Base-by-base conservation (phyloP, 352 stramenopile genomes). In the Peronospora destructor region DNA sequence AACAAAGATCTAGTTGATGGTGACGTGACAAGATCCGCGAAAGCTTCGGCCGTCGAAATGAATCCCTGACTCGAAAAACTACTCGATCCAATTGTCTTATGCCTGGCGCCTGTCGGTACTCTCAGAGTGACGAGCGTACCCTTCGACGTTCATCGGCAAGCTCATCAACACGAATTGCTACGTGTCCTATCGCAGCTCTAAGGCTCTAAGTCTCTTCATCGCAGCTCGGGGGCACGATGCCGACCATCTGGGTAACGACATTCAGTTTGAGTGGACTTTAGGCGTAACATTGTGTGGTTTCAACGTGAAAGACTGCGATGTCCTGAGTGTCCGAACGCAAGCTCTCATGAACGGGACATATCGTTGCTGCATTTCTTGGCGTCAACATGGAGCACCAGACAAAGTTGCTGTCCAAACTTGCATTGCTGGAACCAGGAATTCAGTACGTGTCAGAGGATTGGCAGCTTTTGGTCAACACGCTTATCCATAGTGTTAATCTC, bases 161-260 rank as follows among this genome's bases (percentile, higher is more conserved):
- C n/a, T n/a, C n/a, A n/a, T n/a, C n/a, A n/a, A n/a, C n/a, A n/a
- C n/a, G n/a, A n/a, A n/a, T n/a, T n/a, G n/a, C n/a, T n/a, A n/a
- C n/a, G n/a, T n/a, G n/a, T n/a, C n/a, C n/a, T n/a, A n/a, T n/a
- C n/a, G n/a, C n/a, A n/a, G n/a, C n/a, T n/a, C n/a, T n/a, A 75
- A 94, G 28, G 74, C 75, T 19, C 61, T 95, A 4, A 84, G 79
- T 33, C 49, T 95, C 4, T 48, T 96, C 12, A 48, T 96, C n/a
- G 83, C 78, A 5, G 77, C 78, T 7, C 69, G 95, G 11, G 75
- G 82, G 0, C 87, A 96, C 54, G 87, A 96, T 34, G 66, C 89
- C 6, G 85, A 94, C 41, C 87, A 96, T 39, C 84, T 85, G 1
- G 86, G 85, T 10, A 87, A 91, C 53, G 83, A 91, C 65, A 96